Conservation (phyloP, 345 rosid genomes). For the Linum lewisii region DNA sequence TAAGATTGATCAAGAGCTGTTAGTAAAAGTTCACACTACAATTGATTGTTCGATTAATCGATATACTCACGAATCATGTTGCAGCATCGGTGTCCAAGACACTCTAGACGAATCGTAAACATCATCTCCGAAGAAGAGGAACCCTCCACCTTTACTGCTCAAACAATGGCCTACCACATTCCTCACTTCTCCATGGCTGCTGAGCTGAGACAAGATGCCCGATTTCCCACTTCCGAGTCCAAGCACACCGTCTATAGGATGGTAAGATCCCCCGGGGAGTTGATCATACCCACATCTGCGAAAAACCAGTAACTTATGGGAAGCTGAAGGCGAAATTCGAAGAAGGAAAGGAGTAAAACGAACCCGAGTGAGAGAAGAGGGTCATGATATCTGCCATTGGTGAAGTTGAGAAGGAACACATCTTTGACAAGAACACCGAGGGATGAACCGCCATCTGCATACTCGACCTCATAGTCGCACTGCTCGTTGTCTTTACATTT, state of each 20-base stretch:
- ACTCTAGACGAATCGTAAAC: constrained; percentile 58
- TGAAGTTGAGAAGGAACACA: constrained; percentile 50
- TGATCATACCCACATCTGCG: constrained; percentile 90
- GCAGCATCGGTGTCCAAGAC: constrained; percentile 74
- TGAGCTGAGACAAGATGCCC: constrained; percentile 75
- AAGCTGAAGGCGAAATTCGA: background rate
- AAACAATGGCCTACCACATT: constrained; percentile 87
- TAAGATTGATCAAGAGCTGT: no score
- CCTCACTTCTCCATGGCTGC: constrained; percentile 44
- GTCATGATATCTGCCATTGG: constrained; percentile 37
- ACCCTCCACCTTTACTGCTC: constrained; percentile 76
- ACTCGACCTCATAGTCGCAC: constrained; percentile 85
- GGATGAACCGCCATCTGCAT: constrained; percentile 92
- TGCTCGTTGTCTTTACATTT: constrained; percentile 50
- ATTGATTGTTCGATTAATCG: no score
- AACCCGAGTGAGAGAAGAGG: constrained; percentile 80
- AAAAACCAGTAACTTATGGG: background rate
- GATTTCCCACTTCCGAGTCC: constrained; percentile 92
- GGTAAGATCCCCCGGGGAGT: constrained; percentile 44
- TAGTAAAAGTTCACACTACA: no score
- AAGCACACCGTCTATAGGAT: constrained; percentile 85
- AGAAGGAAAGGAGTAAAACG: constrained; percentile 9
- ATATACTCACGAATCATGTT: constrained; percentile 34
- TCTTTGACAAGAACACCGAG: constrained; percentile 84
- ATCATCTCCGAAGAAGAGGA: constrained; percentile 75